Percentiles rank a stretch among this genome's conserved stretches.
These are phyloP conservation scores for Cucurbita argyrosperma DNA, from an alignment of 306 rosid species.

Conservation along the genomic window DNA sequence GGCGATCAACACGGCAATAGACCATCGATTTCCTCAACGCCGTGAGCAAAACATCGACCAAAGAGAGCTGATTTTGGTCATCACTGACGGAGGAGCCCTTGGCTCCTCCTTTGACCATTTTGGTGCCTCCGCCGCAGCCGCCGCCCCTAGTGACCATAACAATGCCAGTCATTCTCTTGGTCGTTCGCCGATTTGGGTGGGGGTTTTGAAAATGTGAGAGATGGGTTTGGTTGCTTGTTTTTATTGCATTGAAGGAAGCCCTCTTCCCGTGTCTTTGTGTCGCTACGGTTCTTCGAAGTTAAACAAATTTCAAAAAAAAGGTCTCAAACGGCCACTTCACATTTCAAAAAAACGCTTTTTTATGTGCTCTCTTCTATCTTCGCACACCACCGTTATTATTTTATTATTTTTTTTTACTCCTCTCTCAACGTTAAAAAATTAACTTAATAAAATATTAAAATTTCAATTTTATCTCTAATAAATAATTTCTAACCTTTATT, in stretches of 20 bases:
- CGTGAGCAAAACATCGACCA: conserved; percentile 37
- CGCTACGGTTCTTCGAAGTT: conserved; percentile 5
- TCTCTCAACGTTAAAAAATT: no score
- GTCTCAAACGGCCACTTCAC: conserved; percentile 56
- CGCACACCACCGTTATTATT: not conserved
- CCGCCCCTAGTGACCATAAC: conserved; percentile 63
- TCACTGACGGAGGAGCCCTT: conserved; percentile 16
- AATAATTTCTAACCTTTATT: no score
- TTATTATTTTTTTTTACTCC: no score
- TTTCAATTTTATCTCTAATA: no score
- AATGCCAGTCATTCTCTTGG: conserved; percentile 43
- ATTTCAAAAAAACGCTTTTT: conserved; percentile 28
- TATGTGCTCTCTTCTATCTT: not conserved
- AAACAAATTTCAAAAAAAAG: conserved; percentile 5
- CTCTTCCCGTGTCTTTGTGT: no score
- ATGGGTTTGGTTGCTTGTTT: not conserved
- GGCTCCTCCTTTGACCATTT: conserved; percentile 6
- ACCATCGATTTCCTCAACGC: conserved; percentile 88
- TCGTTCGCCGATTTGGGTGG: no score
- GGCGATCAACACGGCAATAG: conserved; percentile 50
- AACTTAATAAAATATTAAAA: no score
- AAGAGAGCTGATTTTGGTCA: conserved; percentile 51
- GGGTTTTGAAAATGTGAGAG: no score
- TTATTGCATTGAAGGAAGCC: conserved; percentile 28
- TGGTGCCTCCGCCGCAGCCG: conserved; percentile 40